phyloP scores from a whole-genome alignment of 192 early-diverging fungal genomes.

The Allomyces macrogynus region DNA sequence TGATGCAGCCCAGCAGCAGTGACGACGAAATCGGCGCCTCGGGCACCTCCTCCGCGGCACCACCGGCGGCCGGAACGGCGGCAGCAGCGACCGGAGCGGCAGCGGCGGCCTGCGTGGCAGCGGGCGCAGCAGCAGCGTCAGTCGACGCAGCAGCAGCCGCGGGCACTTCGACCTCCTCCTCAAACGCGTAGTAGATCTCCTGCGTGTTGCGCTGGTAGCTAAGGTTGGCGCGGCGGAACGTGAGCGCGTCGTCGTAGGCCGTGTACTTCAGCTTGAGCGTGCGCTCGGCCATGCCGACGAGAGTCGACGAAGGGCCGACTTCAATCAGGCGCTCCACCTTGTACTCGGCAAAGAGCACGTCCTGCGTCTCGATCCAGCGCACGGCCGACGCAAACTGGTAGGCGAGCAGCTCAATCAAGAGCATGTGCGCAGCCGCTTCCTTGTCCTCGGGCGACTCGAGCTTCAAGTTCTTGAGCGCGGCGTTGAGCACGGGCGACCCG shows the following conservation, averaged over 20 bases:
- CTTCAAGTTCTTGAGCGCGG: constrained; percentile 62
- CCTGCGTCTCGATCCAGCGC: constrained; percentile 88
- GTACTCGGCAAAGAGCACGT: constrained; percentile 57
- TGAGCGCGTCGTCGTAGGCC: constrained; percentile 84
- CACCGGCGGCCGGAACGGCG: constrained; percentile 25
- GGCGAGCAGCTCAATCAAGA: constrained; percentile 77
- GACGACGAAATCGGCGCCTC: constrained; percentile 51
- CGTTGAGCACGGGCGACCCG: constrained; percentile 47
- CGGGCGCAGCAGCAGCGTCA: constrained; percentile 19
- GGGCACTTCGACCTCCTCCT: constrained; percentile 40
- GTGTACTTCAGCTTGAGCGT: constrained; percentile 94
- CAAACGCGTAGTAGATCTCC: constrained; percentile 85
- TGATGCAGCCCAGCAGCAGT: constrained; percentile 58
- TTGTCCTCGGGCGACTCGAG: constrained; percentile 55
- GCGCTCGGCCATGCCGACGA: constrained; percentile 80
- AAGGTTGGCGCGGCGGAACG: constrained; percentile 68
- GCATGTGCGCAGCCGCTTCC: constrained; percentile 64
- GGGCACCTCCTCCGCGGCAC: constrained; percentile 12
- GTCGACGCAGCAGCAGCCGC: constrained; percentile 22
- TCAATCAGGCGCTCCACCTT: constrained; percentile 75
- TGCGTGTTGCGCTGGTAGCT: constrained; percentile 73
- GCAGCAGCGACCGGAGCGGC: constrained; percentile 29
- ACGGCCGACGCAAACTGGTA: constrained; percentile 88
- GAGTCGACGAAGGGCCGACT: constrained; percentile 69
- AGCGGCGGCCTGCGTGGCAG: constrained; percentile 26